Evolutionary conservation across 2,329 filamentous ascomycete species (phyloP).

Genomic region (Penicillium frequentans): DNA sequence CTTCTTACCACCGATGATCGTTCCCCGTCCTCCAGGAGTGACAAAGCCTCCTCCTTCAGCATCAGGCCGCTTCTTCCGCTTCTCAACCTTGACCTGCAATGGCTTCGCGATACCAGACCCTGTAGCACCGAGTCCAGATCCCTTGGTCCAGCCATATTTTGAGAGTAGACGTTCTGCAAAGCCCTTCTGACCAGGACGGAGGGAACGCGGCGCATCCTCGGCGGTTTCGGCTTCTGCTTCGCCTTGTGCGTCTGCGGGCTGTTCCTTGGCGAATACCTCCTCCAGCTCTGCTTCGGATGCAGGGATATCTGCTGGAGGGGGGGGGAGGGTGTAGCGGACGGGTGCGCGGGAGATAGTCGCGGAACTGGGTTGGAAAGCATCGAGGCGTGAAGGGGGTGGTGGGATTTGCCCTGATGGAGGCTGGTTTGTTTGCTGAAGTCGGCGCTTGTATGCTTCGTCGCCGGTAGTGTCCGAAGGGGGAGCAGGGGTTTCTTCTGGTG

Average conservation of each 20-base stretch:
- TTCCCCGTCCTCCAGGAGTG: slow-evolving; percentile 67
- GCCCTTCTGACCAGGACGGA: slow-evolving; percentile 73
- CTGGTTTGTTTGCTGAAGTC: slow-evolving; percentile 21
- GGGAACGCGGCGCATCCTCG: slow-evolving; percentile 53
- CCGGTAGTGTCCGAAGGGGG: slow-evolving; percentile 31
- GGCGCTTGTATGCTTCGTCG: slow-evolving; percentile 28
- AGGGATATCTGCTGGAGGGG: slow-evolving; percentile 53
- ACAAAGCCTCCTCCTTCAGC: slow-evolving; percentile 77
- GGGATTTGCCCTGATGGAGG: slow-evolving; percentile 24
- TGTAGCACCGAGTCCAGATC: slow-evolving; percentile 80
- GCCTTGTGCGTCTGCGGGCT: slow-evolving; percentile 23
- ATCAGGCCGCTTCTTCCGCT: slow-evolving; percentile 76
- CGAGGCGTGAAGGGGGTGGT: slow-evolving; percentile 37
- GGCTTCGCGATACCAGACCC: slow-evolving; percentile 82
- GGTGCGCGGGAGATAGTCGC: slow-evolving; percentile 74
- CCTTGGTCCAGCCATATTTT: slow-evolving; percentile 92
- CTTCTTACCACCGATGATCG: slow-evolving; percentile 75
- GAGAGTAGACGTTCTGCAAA: slow-evolving; percentile 87
- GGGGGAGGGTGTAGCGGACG: slow-evolving; percentile 66
- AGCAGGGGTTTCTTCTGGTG: slow-evolving; percentile 29
- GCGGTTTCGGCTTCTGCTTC: slow-evolving; percentile 32
- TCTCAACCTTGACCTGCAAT: slow-evolving; percentile 79
- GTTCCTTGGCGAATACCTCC: slow-evolving; percentile 43
- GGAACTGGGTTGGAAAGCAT: slow-evolving; percentile 41
- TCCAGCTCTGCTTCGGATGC: slow-evolving; percentile 55